These are phyloP conservation scores for Fusarium tanahbumbuense DNA, from an alignment of 2,329 filamentous ascomycete species.

Conservation along the genomic window DNA sequence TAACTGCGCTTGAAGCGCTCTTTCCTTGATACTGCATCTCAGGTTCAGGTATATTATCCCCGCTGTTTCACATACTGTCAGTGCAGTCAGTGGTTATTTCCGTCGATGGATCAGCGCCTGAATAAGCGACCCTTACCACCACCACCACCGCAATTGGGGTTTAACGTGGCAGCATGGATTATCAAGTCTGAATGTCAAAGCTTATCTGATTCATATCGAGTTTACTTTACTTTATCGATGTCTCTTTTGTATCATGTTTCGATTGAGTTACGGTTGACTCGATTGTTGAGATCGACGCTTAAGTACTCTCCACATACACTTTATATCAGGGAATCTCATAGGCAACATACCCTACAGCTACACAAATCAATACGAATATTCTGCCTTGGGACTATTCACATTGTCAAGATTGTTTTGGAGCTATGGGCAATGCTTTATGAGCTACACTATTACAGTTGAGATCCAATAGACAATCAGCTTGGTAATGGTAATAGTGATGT, in stretches of 20 bases:
- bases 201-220: neutral
- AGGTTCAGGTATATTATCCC: neutral
- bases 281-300: neutral
- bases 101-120: neutral
- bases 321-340: neutral
- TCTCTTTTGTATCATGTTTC: neutral
- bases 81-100: neutral
- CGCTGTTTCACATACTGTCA: constrained; percentile 6
- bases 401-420: neutral
- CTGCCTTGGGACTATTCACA: no score
- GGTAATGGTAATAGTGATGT: neutral
- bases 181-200: neutral
- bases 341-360: neutral
- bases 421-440: neutral
- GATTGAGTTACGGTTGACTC: neutral
- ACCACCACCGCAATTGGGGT: neutral
- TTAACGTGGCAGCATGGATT: constrained; percentile 7
- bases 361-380: no score
- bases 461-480: neutral
- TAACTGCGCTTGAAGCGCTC: neutral
- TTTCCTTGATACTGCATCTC: constrained; percentile 4
- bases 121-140: neutral
- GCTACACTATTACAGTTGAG: neutral
- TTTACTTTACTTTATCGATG: neutral
- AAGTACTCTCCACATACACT: neutral